Conservation (phyloP, 2,329 filamentous ascomycete species). For the Ophiosphaerella korrae region DNA sequence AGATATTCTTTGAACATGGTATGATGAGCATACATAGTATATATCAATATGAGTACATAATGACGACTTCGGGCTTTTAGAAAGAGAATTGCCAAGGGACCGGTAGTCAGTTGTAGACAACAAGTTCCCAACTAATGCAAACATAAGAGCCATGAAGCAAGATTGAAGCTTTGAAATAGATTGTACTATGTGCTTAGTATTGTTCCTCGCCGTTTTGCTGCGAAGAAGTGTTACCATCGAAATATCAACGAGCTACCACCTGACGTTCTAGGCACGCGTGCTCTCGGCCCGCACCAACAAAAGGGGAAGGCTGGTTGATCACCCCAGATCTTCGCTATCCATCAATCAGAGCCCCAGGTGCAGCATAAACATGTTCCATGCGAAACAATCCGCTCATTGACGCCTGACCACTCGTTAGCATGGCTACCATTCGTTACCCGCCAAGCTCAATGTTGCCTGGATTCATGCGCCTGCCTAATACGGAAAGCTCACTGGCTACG, state of each 20-base stretch:
- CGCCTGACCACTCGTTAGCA: conserved; percentile 5
- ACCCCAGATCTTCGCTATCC: conserved; percentile 5
- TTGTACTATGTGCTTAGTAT: too few relatives aligned
- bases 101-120: too few relatives aligned
- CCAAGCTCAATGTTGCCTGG: conserved; percentile 2
- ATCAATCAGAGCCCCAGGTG: conserved; percentile 7
- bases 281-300: background rate
- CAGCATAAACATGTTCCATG: background rate
- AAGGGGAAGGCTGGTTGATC: conserved; percentile 10
- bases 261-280: background rate
- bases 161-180: too few relatives aligned
- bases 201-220: too few relatives aligned
- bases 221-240: too few relatives aligned
- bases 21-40: too few relatives aligned
- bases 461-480: conserved; percentile 10
- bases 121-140: too few relatives aligned
- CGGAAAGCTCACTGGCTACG: conserved; percentile 17
- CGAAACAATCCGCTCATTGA: conserved; percentile 7
- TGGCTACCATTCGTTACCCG: background rate
- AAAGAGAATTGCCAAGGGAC: too few relatives aligned
- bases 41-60: too few relatives aligned
- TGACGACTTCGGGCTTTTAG: too few relatives aligned
- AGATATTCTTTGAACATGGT: too few relatives aligned
- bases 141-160: too few relatives aligned
- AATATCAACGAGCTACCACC: background rate